A percentile compares a stretch with the other conserved stretches of the same genome.
These are phyloP conservation scores for Silybum marianum DNA, from an alignment of 129 eudicot genomes.

Conservation along the genomic window DNA sequence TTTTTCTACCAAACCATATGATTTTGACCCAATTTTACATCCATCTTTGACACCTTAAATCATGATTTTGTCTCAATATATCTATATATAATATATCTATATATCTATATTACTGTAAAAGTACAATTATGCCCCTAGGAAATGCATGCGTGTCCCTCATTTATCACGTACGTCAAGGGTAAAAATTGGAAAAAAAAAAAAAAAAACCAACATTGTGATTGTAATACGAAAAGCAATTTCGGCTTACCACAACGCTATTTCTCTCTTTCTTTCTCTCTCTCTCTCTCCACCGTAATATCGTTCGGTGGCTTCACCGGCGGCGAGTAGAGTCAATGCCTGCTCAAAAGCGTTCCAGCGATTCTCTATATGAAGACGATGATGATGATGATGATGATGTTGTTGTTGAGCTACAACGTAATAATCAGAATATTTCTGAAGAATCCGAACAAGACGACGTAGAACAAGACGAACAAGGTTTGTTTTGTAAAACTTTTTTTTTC, in stretches of 20 bases:
- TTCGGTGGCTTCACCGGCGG: conserved; percentile 29
- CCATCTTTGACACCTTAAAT: background rate
- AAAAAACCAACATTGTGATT: background rate
- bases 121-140: conserved; percentile 6
- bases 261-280: conserved; percentile 13
- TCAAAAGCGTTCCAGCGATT: conserved; percentile 35
- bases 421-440: conserved; percentile 28
- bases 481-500: background rate
- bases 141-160: conserved; percentile 21
- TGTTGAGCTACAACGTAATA: conserved; percentile 22
- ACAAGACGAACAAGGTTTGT: conserved; percentile 31
- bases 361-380: conserved; percentile 10
- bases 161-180: conserved; percentile 19
- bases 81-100: too few relatives aligned
- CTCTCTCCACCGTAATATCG: conserved; percentile 18
- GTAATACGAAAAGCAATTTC: conserved; percentile 19
- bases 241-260: conserved; percentile 16
- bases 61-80: background rate
- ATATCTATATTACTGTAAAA: background rate
- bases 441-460: conserved; percentile 30
- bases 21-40: background rate
- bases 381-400: conserved; percentile 28
- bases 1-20: background rate
- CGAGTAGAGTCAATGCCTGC: conserved; percentile 40
- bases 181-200: background rate